Base-by-base conservation (phyloP, 164 flowering plant species). In the Annona squamosa region DNA sequence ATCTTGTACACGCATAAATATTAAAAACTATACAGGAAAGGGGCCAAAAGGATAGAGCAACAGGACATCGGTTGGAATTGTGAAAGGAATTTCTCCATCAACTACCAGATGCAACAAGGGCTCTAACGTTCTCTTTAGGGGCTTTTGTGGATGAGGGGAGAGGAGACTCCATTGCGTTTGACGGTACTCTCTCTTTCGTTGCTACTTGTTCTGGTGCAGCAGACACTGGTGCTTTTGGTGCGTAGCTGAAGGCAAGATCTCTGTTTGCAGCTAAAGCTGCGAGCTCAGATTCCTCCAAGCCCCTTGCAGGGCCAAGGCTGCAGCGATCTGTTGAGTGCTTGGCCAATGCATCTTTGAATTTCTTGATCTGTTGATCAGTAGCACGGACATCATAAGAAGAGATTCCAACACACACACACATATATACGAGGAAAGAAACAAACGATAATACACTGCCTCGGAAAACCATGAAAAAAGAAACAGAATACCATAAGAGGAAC, bases 271-370 rank as follows among this genome's bases (percentile, higher is more conserved):
- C 83, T 57, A 90, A 82, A 18, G 93, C 92, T 1, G 88, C 62
- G 46, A 92, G 88, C 82, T 92, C 94, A 62, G 85, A 84, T 82
- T 92, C 92, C 74, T 92, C 95, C 52, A 92, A 77, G 46, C 97
- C 97, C 73, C 84, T 86, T 17, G 90, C 45, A 52, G 91, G 91
- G 9, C 87, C 92, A 56, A 90, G 84, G 78, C 95, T 84, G 80
- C 89, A 88, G 6, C 91, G 78, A 18, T 84, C 91, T 4, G 95
- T 78, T 4, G 76, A 71, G 79, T 92, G 87, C 82, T 86, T 92
- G 19, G 94, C 89, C 74, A 92, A 71, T 62, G 94, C 95, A 76
- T 92, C 90, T 75, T 76, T 90, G 73, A 92, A 92, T 81, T 92
- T 92, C 79, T 92, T 89, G 37, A 90, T 88, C 95, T 92, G 89